Evolutionary conservation across 306 rosid genomes (phyloP).

Genomic region (Quercus wislizeni): DNA sequence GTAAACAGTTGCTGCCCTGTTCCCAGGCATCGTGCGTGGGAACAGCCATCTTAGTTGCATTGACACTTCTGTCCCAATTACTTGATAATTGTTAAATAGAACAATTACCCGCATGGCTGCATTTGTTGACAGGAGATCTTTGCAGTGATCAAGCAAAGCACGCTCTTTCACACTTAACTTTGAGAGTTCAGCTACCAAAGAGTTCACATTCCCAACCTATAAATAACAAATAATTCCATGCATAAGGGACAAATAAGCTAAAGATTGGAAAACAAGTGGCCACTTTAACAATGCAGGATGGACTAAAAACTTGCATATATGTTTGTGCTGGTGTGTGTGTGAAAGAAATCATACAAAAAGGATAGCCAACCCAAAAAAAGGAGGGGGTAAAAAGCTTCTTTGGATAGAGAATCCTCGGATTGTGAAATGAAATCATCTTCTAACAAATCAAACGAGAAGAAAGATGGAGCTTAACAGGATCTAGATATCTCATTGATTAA

Average conservation of each 20-base stretch:
- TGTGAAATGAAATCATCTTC: neutral
- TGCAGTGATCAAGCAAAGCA: constrained; percentile 75
- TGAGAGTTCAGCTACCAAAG: constrained; percentile 60
- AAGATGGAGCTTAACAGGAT: neutral
- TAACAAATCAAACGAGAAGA: neutral
- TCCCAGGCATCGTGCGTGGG: neutral
- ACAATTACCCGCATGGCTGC: constrained; percentile 66
- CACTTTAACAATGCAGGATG: neutral
- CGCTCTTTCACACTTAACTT: constrained; percentile 65
- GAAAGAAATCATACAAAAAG: no score
- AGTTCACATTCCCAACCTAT: constrained; percentile 72
- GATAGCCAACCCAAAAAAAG: neutral
- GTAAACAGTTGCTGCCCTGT: neutral
- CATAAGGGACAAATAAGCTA: neutral
- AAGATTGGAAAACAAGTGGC: neutral
- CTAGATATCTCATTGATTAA: neutral
- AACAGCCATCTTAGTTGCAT: neutral
- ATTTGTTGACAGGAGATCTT: constrained; percentile 60
- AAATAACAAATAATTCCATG: constrained; percentile 32
- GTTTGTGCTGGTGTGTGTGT: no score
- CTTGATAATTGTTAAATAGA: neutral
- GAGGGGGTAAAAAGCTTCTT: neutral
- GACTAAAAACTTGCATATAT: neutral
- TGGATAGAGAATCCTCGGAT: neutral
- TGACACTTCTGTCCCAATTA: neutral